phyloP scores from a whole-genome alignment of 75 land plant genomes.

The Adiantum capillusveneris region DNA sequence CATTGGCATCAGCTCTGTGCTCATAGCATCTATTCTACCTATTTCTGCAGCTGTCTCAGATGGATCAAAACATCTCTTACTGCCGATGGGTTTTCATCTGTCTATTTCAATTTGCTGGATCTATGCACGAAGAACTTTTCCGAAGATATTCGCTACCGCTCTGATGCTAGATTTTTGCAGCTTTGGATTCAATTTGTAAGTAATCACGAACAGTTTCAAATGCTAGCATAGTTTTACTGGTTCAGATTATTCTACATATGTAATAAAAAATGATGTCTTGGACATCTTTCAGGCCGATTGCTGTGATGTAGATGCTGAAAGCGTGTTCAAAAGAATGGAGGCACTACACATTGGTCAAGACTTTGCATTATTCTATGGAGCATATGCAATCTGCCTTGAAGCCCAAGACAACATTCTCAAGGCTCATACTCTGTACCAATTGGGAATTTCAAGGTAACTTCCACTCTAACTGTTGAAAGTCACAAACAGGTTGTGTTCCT shows the following conservation, averaged over 20 bases:
- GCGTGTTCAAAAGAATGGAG: constrained; percentile 45
- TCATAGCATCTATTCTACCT: neutral
- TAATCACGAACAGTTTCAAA: neutral
- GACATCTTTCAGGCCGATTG: constrained; percentile 43
- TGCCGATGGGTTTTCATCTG: constrained; percentile 6
- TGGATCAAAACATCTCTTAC: constrained; percentile 18
- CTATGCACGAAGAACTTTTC: constrained; percentile 44
- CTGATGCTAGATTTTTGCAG: constrained; percentile 57
- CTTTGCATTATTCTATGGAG: constrained; percentile 54
- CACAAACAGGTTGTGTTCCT: no score
- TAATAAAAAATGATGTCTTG: neutral
- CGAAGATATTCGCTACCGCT: constrained; percentile 31
- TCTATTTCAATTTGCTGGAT: constrained; percentile 24
- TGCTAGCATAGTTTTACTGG: neutral
- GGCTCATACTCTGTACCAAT: constrained; percentile 44
- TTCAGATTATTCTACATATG: neutral
- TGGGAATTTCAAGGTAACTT: constrained; percentile 64
- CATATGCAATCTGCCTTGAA: constrained; percentile 55
- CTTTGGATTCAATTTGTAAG: constrained; percentile 80
- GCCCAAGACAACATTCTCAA: constrained; percentile 38
- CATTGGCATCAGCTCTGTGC: neutral
- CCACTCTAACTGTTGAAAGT: neutral
- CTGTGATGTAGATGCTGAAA: constrained; percentile 31
- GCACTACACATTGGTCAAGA: constrained; percentile 39
- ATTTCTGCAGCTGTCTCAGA: constrained; percentile 17